Evolutionary conservation across 23 red algal genomes (phyloP), one percentile per base, ranked within the genome.

Genomic region (Gracilariopsis chorda): DNA sequence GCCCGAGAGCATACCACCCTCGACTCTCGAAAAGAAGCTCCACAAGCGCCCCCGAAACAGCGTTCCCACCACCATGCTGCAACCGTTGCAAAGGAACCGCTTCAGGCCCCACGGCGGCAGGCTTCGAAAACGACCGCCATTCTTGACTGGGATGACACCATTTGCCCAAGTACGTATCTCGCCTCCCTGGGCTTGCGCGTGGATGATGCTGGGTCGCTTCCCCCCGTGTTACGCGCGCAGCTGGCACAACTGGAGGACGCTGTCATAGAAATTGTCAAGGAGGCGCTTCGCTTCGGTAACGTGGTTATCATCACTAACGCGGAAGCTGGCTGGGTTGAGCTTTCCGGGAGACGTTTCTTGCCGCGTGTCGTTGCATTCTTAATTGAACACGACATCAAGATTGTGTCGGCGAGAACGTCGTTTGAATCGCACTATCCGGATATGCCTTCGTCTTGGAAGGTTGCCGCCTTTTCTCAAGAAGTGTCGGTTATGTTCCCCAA

Each of bases 261-360:
- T 14, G 86, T 90, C 7, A 78, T 90, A 20, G 69, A 90, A 10
- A 90, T 98, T 21, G 58, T 98, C 16, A 51, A 62, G 17, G 93
- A 98, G 59, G 93, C 93, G 51, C 30, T 90, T 13, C 68, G 85
- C n/a, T 84, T 94, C 55, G 96, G 96, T 43, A 80, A 81, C 8
- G 96, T 98, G 20, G 74, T 90, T 6, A 78, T 98, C 14, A 86
- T 98, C n/a, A 98, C 96, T 16, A 98, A 98, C 77, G 96, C 96
- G 1, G 96, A 98, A 53, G 92, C 93, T 1, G 96, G 96, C 5
- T 98, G 96, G 96, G 96, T 98, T 20, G 92, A 95, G 45, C 67
- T 98, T 28, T 95, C 90, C 8, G 87, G 91, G 9, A 32, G 63
- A 8, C 88, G 94, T 35, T 98, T 98, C 70, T 62, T 98, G 35